Conservation (phyloP, 106 monocot species). For the Phalaenopsis equestris region DNA sequence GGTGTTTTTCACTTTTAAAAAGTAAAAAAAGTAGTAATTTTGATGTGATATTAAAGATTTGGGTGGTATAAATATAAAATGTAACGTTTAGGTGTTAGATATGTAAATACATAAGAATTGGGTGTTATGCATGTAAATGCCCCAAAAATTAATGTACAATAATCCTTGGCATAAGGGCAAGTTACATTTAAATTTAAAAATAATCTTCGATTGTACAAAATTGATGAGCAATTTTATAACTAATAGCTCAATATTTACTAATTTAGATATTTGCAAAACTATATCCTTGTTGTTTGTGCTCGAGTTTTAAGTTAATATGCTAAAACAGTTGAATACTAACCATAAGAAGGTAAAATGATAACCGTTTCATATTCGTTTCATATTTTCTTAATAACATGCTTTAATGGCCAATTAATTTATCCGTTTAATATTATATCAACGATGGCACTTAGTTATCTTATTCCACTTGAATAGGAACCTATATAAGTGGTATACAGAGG, state of each 20-base stretch:
- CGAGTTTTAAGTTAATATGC: neutral
- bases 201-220: neutral
- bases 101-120: too few species aligned
- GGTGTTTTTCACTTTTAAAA: too few species aligned
- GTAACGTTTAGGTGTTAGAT: too few species aligned
- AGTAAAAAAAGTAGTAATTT: too few species aligned
- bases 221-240: neutral
- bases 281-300: neutral
- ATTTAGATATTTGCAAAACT: neutral
- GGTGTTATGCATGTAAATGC: too few species aligned
- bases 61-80: too few species aligned
- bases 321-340: neutral
- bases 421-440: neutral
- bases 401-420: neutral
- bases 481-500: neutral
- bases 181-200: neutral
- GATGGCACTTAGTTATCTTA: neutral
- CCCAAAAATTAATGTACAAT: neutral
- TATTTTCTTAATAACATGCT: neutral
- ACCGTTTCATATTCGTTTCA: neutral
- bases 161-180: neutral
- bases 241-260: neutral
- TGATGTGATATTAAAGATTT: too few species aligned
- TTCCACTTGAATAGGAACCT: neutral
- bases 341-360: neutral